Conservation (phyloP, 768 basidiomycete genomes). For the Cyclocybe aegerita region DNA sequence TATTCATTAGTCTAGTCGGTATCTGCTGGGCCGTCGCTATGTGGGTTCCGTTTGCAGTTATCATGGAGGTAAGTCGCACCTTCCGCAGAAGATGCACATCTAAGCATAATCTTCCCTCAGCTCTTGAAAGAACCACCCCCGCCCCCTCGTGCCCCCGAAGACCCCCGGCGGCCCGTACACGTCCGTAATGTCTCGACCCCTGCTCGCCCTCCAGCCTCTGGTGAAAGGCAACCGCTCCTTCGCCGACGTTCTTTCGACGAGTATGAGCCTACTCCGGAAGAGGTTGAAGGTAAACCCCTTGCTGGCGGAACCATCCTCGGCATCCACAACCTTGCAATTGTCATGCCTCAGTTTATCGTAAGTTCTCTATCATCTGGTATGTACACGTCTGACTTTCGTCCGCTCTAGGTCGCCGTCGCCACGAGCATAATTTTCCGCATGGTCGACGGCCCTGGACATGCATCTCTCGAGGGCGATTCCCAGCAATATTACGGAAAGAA, state of each 20-base stretch:
- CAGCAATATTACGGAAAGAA: constrained; percentile 76
- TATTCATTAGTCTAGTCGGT: constrained; percentile 81
- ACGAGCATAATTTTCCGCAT: constrained; percentile 83
- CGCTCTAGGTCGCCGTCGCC: constrained; percentile 75
- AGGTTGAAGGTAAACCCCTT: constrained; percentile 46
- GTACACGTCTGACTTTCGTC: constrained; percentile 11
- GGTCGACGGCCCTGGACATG: constrained; percentile 59
- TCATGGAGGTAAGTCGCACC: constrained; percentile 78
- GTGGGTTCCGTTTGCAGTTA: constrained; percentile 96
- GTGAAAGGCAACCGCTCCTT: constrained; percentile 60
- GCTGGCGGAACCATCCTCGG: constrained; percentile 92
- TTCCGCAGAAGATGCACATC: background rate
- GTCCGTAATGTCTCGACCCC: constrained; percentile 56
- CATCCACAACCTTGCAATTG: constrained; percentile 94
- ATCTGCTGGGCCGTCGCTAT: constrained; percentile 98
- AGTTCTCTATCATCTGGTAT: constrained; percentile 27
- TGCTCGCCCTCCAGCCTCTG: constrained; percentile 26
- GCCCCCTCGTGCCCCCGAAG: constrained; percentile 20
- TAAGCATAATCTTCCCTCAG: constrained; percentile 31
- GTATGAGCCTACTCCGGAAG: constrained; percentile 36
- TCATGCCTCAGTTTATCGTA: constrained; percentile 92
- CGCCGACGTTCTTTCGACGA: constrained; percentile 58
- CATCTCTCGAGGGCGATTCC: constrained; percentile 41
- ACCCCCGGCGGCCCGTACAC: constrained; percentile 44
- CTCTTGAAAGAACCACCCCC: constrained; percentile 72